Conservation (phyloP, 2,329 filamentous ascomycete species). For the Aspergillus flavus region DNA sequence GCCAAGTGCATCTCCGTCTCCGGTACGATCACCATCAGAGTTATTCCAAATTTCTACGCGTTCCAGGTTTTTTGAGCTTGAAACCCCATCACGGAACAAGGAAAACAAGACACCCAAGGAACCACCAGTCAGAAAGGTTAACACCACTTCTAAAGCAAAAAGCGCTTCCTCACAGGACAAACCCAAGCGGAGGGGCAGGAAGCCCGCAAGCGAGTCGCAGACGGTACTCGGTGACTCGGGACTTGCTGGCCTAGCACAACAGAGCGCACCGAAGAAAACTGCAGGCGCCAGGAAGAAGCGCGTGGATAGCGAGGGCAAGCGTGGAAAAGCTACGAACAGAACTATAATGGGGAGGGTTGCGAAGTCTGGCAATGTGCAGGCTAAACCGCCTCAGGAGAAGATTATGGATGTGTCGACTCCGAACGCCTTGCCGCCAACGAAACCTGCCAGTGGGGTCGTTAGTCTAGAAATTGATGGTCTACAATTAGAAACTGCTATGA, state of each 20-base stretch:
- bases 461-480: conserved; percentile 27
- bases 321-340: conserved; percentile 32
- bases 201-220: conserved; percentile 12
- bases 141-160: conserved; percentile 8
- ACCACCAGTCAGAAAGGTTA: conserved; percentile 14
- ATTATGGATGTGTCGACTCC: conserved; percentile 4
- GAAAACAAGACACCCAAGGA: conserved; percentile 14
- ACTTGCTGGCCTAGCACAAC: background rate
- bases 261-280: conserved; percentile 23
- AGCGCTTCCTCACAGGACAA: conserved; percentile 12
- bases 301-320: conserved; percentile 26
- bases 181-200: conserved; percentile 20
- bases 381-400: conserved; percentile 19
- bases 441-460: conserved; percentile 13
- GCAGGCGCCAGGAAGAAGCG: conserved; percentile 27
- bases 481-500: conserved; percentile 51
- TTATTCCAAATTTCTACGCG: conserved; percentile 25
- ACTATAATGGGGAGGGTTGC: conserved; percentile 40
- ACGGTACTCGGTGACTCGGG: background rate
- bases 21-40: conserved; percentile 31
- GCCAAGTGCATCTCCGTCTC: conserved; percentile 25
- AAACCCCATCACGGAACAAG: conserved; percentile 7
- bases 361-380: conserved; percentile 29
- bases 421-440: background rate
- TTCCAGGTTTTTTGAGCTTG: conserved; percentile 31